Evolutionary conservation across 2,329 filamentous ascomycete genomes (phyloP).

Genomic region (Aspergillus pseudotamarii): DNA sequence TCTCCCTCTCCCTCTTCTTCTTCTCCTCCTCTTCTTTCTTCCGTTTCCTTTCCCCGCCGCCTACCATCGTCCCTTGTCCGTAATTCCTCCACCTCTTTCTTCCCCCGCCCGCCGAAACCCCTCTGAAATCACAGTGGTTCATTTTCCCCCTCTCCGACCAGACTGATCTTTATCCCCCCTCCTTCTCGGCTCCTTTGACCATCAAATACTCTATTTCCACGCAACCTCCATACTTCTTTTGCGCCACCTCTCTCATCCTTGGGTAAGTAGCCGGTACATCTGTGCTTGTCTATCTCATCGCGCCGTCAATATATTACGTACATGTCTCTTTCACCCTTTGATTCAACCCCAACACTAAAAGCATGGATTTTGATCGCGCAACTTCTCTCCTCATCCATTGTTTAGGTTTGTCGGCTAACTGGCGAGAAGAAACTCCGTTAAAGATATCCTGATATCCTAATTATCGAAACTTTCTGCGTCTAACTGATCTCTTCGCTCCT

Average conservation of each 20-base stretch:
- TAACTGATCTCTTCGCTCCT: slow-evolving; percentile 5
- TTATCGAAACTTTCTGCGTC: not conserved
- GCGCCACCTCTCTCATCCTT: slow-evolving; percentile 3
- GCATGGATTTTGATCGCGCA: slow-evolving; percentile 1
- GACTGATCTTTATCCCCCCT: slow-evolving; percentile 5
- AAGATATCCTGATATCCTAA: not conserved
- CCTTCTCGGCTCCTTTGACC: slow-evolving; percentile 6
- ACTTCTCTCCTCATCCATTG: not conserved
- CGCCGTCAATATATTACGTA: not conserved
- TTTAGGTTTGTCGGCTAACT: not conserved
- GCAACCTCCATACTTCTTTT: not conserved
- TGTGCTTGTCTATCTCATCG: not conserved
- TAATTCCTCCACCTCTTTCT: slow-evolving; percentile 28
- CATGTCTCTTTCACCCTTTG: not conserved
- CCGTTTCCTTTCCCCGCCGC: slow-evolving; percentile 16
- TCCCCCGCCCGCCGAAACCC: slow-evolving; percentile 35
- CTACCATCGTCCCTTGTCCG: slow-evolving; percentile 23
- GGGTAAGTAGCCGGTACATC: not conserved
- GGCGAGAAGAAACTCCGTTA: not conserved
- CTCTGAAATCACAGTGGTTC: slow-evolving; percentile 23
- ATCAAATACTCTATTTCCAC: not conserved
- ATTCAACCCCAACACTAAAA: not conserved
- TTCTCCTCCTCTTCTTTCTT: slow-evolving; percentile 11
- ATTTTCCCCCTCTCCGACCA: slow-evolving; percentile 22
- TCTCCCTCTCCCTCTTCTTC: slow-evolving; percentile 19